Base-by-base conservation (phyloP, 1,284 basidiomycete genomes). In the Agroathelia rolfsii region DNA sequence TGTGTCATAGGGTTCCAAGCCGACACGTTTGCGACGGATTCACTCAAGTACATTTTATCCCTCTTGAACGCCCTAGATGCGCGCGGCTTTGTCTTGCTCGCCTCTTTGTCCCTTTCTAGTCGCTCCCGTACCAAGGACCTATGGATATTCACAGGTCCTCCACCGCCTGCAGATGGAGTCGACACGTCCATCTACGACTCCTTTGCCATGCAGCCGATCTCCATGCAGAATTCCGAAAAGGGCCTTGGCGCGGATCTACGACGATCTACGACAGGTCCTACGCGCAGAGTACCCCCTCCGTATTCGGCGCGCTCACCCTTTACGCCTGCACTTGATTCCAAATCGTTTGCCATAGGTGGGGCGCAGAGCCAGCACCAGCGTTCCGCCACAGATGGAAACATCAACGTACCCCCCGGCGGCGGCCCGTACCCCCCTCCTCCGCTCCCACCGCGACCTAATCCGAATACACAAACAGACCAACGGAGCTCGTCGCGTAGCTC, bases 21-120 rank as follows among this genome's bases (percentile, higher is more conserved):
- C 51, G 76, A 84, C 45, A 84, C 74, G 0, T 81, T 75, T 50
- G 67, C 77, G n/a, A 67, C 70, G 1, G 82, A 85, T 50, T 83
- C 81, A 6, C 61, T 86, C n/a, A 64, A 66, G 33, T 74, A 84
- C 42, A 81, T 85, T 10, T 64, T 86, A 28, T 56, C 70, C 10
- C 61, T 86, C 15, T 62, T 86, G 18, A 59, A 66, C 12, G 67
- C 77, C 22, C 64, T 86, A 11, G 82, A 86, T 45, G 53, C 59
- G 2, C 72, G 82, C 38, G 67, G 72, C 1, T 84, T 82, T 47
- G 66, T 67, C 4, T 65, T 86, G 24, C 56, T 81, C 4, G 64
- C 79, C 1, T 84, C 81, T 6, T 50, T 85, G 27, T 72, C 79
- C 13, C 57, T 85, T 34, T 69, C 69, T 9, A 71, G 62, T 42